These are phyloP conservation scores for Solanum okadae DNA, from an alignment of 257 asterid species.

Conservation along the genomic window DNA sequence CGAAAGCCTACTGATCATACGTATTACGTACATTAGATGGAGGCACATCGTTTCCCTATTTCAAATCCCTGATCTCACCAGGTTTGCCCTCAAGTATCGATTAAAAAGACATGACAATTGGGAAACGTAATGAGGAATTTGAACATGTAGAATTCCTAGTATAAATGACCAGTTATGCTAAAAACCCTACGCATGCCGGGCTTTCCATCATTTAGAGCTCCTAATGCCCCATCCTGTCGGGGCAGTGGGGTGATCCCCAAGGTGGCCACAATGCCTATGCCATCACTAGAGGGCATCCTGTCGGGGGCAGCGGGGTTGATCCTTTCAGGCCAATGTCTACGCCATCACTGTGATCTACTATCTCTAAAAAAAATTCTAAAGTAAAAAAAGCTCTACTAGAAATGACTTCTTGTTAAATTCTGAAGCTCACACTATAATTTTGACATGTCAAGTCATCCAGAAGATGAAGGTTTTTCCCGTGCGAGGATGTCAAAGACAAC, in stretches of 20 bases:
- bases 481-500: not conserved
- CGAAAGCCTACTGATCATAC: not conserved
- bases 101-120: not conserved
- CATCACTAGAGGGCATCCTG: not conserved
- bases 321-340: not conserved
- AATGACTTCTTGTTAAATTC: not conserved
- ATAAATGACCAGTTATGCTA: not conserved
- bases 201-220: not conserved
- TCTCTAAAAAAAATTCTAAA: not conserved
- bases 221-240: not conserved
- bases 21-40: not conserved
- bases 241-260: not conserved
- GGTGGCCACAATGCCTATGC: not conserved
- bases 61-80: not conserved
- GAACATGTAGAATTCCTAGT: not conserved
- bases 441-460: not conserved
- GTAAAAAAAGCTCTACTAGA: not conserved
- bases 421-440: not conserved
- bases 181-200: not conserved
- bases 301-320: not conserved
- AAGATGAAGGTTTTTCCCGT: not conserved
- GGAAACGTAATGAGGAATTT: not conserved
- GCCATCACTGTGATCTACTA: not conserved
- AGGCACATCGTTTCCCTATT: not conserved
- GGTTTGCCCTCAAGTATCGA: not conserved